phyloP scores from a whole-genome alignment of 2,329 filamentous ascomycete genomes.

The Fusarium buxicola region DNA sequence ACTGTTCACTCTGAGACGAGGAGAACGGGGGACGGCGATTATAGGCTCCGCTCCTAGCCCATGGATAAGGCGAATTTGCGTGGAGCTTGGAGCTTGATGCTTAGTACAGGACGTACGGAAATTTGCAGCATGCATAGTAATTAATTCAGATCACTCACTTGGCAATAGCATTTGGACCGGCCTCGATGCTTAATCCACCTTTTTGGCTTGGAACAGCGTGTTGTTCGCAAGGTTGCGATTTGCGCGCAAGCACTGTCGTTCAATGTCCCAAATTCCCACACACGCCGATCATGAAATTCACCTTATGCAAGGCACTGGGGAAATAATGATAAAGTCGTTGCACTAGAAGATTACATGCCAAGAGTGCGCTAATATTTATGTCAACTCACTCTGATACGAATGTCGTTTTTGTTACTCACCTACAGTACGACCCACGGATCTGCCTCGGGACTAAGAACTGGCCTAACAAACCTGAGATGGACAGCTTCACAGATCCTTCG shows the following conservation, averaged over 20 bases:
- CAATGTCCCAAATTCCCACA: constrained; percentile 28
- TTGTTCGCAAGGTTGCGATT: constrained; percentile 21
- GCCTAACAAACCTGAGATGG: constrained; percentile 33
- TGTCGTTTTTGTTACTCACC: too few relatives aligned
- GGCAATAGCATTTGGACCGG: constrained; percentile 23
- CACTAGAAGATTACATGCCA: too few relatives aligned
- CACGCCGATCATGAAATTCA: too few relatives aligned
- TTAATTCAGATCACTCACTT: constrained; percentile 11
- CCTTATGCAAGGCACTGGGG: too few relatives aligned
- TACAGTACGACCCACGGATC: constrained; percentile 31
- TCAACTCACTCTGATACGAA: too few relatives aligned
- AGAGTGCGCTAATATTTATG: too few relatives aligned
- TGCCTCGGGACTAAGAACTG: constrained; percentile 23
- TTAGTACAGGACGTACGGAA: constrained; percentile 2
- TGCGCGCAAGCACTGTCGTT: constrained; percentile 28
- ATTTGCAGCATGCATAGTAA: constrained; percentile 9
- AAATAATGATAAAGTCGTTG: too few relatives aligned
- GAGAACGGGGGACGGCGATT: constrained; percentile 9
- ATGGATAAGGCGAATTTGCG: constrained; percentile 16
- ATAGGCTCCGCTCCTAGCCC: constrained; percentile 20
- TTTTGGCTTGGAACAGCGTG: not conserved
- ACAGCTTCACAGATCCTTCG: constrained; percentile 31
- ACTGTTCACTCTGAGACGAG: constrained; percentile 7
- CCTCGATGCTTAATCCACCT: constrained; percentile 19
- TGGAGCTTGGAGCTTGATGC: constrained; percentile 11